Evolutionary conservation across 192 early-diverging fungal genomes (phyloP).

Genomic region (Backusella psychrophila): DNA sequence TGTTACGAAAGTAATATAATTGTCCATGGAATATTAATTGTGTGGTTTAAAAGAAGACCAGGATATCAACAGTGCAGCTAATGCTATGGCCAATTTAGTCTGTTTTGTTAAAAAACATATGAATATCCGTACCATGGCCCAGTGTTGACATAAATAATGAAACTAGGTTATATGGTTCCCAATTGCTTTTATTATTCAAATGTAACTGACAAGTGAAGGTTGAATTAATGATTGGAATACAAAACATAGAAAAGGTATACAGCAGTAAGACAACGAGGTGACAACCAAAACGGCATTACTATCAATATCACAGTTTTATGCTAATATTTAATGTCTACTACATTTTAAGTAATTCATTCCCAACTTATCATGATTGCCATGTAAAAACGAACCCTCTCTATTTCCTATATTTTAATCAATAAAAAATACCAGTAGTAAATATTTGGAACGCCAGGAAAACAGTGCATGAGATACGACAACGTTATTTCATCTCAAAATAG

Average conservation of each 20-base stretch:
- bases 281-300: neutral
- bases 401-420: too few relatives aligned
- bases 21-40: neutral
- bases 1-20: neutral
- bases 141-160: neutral
- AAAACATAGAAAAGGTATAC: neutral
- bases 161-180: neutral
- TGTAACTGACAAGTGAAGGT: neutral
- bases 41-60: neutral
- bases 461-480: too few relatives aligned
- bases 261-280: neutral
- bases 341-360: too few relatives aligned
- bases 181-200: neutral
- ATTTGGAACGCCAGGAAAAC: too few relatives aligned
- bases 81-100: neutral
- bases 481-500: too few relatives aligned
- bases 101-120: neutral
- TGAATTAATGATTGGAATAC: neutral
- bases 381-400: too few relatives aligned
- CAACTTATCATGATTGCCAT: too few relatives aligned
- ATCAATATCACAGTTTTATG: neutral
- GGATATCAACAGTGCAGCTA: neutral
- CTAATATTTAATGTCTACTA: too few relatives aligned
- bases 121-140: neutral
- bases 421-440: too few relatives aligned